Conservation (phyloP, 2,329 filamentous ascomycete species). For the Hypoxylon sp. region DNA sequence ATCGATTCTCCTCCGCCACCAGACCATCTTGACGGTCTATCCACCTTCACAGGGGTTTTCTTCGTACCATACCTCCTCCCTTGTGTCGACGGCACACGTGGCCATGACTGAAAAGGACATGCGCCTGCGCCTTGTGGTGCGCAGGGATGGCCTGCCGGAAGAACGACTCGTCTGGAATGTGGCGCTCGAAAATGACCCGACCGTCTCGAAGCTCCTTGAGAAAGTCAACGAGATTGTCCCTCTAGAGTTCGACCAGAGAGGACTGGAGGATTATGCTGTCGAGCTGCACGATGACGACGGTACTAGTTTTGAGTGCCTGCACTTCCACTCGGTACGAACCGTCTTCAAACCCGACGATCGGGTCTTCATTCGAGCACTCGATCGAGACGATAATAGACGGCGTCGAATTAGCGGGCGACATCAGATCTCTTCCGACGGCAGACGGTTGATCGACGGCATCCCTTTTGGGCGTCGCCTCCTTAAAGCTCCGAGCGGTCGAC, state of each 20-base stretch:
- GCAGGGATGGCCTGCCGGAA: constrained; percentile 80
- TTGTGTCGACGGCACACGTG: constrained; percentile 8
- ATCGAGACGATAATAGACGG: constrained; percentile 80
- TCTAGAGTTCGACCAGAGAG: constrained; percentile 86
- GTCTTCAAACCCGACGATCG: constrained; percentile 87
- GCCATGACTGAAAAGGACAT: constrained; percentile 63
- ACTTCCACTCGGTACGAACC: constrained; percentile 80
- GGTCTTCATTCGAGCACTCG: constrained; percentile 83
- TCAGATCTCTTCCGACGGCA: constrained; percentile 85
- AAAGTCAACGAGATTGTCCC: constrained; percentile 85
- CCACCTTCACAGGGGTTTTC: background rate
- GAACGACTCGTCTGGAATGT: constrained; percentile 81
- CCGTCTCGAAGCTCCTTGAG: constrained; percentile 81
- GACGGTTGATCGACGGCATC: constrained; percentile 86
- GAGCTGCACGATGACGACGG: constrained; percentile 73
- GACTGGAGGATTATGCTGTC: constrained; percentile 89
- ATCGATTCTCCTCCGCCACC: background rate
- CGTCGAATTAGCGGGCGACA: constrained; percentile 81
- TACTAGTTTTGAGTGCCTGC: constrained; percentile 86
- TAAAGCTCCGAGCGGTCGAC: constrained; percentile 71
- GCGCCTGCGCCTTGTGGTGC: constrained; percentile 81
- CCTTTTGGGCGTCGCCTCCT: constrained; percentile 84
- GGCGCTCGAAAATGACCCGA: constrained; percentile 70
- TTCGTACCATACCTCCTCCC: background rate
- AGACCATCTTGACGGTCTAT: constrained; percentile 6